Evolutionary conservation across 257 asterid genomes (phyloP), one percentile per base, ranked within the genome.

Genomic region (Fraxinus excelsior): DNA sequence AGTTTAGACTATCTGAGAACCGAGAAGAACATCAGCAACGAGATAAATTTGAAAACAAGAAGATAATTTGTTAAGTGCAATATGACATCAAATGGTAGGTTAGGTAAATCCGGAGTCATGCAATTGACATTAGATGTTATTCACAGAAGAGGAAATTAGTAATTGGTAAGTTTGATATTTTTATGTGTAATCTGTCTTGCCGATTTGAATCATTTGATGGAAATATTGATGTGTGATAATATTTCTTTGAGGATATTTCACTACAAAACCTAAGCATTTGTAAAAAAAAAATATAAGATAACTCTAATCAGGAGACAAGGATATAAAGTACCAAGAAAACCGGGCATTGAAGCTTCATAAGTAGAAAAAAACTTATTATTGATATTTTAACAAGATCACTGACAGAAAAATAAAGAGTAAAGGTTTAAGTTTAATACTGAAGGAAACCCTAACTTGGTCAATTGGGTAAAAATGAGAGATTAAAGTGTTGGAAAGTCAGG

Each of bases 11-110:
- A 35, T 5, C 38, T 53, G 51, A 9, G 46, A 40, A 26, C 71
- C 21, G 65, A 34, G 67, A 76, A 40, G 74, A 64, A 60, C 23
- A 18, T 62, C 67, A 16, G 65, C 44, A 37, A 80, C 40, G n/a
- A 12, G 37, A 58, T 74, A 58, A n/a, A 35, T 58, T 32, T 58
- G 29, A 6, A 34, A 13, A 64, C 37, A 12, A 38, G 26, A 38
- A 32, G 1, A 62, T 74, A 70, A 21, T 34, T 34, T 76, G 0
- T 32, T 40, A 40, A 40, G 10, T 40, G 71, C 68, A 2, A 12
- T 25, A 25, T 67, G 38, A 67, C 71, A 67, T 67, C 7, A 26
- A 67, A 67, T 25, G 37, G 71, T 14, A n/a, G 78, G 32, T n/a
- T 37, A 32, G 49, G 58, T 13, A 11, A 35, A 37, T 7, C 28